Evolutionary conservation across 2,329 filamentous ascomycete genomes (phyloP), one percentile per base, ranked within the genome.

Genomic region (Monosporascus cannonballus): DNA sequence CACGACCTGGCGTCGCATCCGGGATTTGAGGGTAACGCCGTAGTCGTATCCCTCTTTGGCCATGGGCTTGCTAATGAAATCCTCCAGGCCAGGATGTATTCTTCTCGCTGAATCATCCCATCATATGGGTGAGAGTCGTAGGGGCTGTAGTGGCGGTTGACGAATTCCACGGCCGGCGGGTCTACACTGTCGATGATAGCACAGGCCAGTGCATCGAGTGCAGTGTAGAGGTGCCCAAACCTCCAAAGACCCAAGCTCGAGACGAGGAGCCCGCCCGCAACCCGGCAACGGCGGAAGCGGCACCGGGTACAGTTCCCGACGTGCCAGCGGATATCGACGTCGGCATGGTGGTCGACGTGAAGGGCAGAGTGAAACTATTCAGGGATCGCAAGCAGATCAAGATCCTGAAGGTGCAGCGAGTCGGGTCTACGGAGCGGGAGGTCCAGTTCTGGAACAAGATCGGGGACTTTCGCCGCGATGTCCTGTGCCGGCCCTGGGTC

Each of bases 21-120:
- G 15, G 79, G 77, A 22, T 83, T 79, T 61, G 73, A 78, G 71
- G 79, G 83, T 83, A 62, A 50, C n/a, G 25, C 15, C 34, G 25
- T 30, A 38, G 34, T 14, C n/a, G 3, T 14, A 8, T 14, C 22
- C 24, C 3, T 18, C 42, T 30, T 25, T 6, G 17, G 11, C 6
- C 42, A n/a, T n/a, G n/a, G 22, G 8, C 14, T 46, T 30, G 17
- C 42, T 46, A 24, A 46, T 17, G 24, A 44, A 25, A 18, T 44
- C 20, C 20, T 25, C 37, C 51, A 74, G 78, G 76, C 48, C 78
- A 82, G 61, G 72, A 78, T 57, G 73, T 85, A 36, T 85, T 77
- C 65, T 90, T 91, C 68, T 77, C 84, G 71, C 69, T 76, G 48
- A 92, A 91, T 67, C 83, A 92, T 59, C 89, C 89, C 0, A 83